A percentile compares a stretch with the other conserved stretches of the same genome.
These are phyloP conservation scores for Coemansia sp. DNA, from an alignment of 192 early-diverging fungal genomes.

Conservation along the genomic window DNA sequence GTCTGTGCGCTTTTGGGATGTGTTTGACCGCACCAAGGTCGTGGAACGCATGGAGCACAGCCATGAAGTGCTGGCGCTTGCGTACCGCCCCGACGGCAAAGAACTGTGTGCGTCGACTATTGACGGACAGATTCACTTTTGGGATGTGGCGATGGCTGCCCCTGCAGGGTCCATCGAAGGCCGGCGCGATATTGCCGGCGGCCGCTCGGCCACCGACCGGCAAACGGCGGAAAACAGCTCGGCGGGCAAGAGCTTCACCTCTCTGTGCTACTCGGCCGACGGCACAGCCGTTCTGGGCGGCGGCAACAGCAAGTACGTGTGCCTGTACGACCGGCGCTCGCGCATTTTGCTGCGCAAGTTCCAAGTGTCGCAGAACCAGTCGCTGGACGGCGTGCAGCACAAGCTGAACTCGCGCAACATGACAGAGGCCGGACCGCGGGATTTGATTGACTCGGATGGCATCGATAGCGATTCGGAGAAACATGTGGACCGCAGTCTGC, in stretches of 20 bases:
- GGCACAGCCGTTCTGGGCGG: slow-evolving; percentile 89
- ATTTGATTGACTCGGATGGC: slow-evolving; percentile 78
- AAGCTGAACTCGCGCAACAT: slow-evolving; percentile 88
- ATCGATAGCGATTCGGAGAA: slow-evolving; percentile 85
- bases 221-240: slow-evolving; percentile 79
- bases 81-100: slow-evolving; percentile 89
- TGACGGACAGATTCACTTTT: slow-evolving; percentile 91
- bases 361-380: slow-evolving; percentile 88
- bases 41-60: slow-evolving; percentile 79
- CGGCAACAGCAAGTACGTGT: slow-evolving; percentile 94
- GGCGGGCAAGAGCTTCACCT: slow-evolving; percentile 88
- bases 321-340: slow-evolving; percentile 84
- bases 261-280: slow-evolving; percentile 92
- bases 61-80: slow-evolving; percentile 83
- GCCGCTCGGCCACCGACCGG: slow-evolving; percentile 77
- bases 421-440: slow-evolving; percentile 90
- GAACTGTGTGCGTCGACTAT: slow-evolving; percentile 84
- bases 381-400: slow-evolving; percentile 89
- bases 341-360: slow-evolving; percentile 82
- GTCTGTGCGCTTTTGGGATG: slow-evolving; percentile 88
- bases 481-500: slow-evolving; percentile 69
- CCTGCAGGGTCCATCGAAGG: slow-evolving; percentile 83
- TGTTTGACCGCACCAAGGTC: slow-evolving; percentile 80
- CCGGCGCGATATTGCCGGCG: slow-evolving; percentile 87
- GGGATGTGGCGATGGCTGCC: slow-evolving; percentile 79